These are phyloP conservation scores for Phytophthora pinifolia DNA, from an alignment of 352 stramenopile species.

Conservation along the genomic window DNA sequence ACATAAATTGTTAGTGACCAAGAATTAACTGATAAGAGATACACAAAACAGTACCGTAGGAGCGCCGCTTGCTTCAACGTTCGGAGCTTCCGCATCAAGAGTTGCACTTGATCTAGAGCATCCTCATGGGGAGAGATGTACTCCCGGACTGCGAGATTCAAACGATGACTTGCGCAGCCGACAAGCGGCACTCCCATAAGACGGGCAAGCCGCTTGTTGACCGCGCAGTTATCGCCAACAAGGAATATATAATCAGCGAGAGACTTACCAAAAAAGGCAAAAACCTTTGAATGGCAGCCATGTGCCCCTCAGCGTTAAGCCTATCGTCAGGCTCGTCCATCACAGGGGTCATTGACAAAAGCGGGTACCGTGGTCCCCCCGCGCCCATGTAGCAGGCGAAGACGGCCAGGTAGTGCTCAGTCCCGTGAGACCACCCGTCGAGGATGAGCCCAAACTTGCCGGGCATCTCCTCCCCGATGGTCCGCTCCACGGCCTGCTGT, in stretches of 20 bases:
- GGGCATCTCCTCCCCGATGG: neutral
- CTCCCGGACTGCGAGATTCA: constrained; percentile 16
- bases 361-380: neutral
- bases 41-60: too few species aligned
- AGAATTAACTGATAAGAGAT: too few species aligned
- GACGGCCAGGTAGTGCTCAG: neutral
- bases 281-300: neutral
- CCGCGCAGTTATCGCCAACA: neutral
- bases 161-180: too few species aligned
- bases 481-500: neutral
- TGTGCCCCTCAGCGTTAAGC: neutral
- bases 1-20: too few species aligned
- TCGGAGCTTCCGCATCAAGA: neutral
- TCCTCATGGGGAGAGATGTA: neutral
- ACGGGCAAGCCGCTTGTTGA: too few species aligned
- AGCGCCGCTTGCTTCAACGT: neutral
- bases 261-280: neutral
- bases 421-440: neutral
- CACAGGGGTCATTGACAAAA: neutral
- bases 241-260: neutral
- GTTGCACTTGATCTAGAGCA: neutral
- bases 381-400: neutral
- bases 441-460: neutral
- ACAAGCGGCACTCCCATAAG: too few species aligned
- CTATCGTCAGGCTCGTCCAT: neutral